Conservation (phyloP, 495 filamentous ascomycete species). For the Trichodelitschia bisporula region DNA sequence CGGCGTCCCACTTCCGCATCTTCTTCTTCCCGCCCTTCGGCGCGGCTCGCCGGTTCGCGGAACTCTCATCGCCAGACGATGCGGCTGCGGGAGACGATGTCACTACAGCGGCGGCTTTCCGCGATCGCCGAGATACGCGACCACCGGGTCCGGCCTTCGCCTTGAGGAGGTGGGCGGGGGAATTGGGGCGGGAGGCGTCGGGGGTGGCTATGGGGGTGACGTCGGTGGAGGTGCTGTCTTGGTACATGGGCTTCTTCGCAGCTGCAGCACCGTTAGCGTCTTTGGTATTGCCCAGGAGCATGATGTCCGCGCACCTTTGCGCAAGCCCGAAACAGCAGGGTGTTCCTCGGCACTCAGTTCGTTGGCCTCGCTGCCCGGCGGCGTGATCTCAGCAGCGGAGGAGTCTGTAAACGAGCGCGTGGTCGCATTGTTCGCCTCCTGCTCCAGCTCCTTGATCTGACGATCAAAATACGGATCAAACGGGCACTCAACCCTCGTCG, state of each 20-base stretch:
- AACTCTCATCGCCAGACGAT: slow-evolving; percentile 64
- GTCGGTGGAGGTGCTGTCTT: slow-evolving; percentile 28
- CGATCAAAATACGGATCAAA: slow-evolving; percentile 92
- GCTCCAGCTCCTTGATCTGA: slow-evolving; percentile 66
- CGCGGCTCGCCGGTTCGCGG: slow-evolving; percentile 28
- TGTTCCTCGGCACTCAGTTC: slow-evolving; percentile 15
- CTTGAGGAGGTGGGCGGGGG: slow-evolving; percentile 50
- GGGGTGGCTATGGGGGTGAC: slow-evolving; percentile 43
- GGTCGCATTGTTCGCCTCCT: slow-evolving; percentile 18
- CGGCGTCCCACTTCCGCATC: slow-evolving; percentile 71
- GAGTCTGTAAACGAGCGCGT: slow-evolving; percentile 12
- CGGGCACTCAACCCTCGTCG: slow-evolving; percentile 42
- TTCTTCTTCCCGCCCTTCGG: slow-evolving; percentile 30
- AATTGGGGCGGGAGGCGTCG: slow-evolving; percentile 53
- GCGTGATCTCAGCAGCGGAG: slow-evolving; percentile 13
- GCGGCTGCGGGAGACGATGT: slow-evolving; percentile 33
- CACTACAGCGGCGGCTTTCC: slow-evolving; percentile 47
- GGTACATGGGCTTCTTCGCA: no score
- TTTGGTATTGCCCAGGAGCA: no score
- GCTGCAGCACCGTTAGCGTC: no score
- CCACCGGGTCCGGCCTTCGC: slow-evolving; percentile 45
- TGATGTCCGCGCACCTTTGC: no score
- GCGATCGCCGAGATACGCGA: slow-evolving; percentile 55
- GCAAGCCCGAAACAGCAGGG: no score
- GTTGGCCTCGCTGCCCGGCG: slow-evolving; percentile 14